Base-by-base conservation (phyloP, 352 stramenopile species). In the Pythium sp. region DNA sequence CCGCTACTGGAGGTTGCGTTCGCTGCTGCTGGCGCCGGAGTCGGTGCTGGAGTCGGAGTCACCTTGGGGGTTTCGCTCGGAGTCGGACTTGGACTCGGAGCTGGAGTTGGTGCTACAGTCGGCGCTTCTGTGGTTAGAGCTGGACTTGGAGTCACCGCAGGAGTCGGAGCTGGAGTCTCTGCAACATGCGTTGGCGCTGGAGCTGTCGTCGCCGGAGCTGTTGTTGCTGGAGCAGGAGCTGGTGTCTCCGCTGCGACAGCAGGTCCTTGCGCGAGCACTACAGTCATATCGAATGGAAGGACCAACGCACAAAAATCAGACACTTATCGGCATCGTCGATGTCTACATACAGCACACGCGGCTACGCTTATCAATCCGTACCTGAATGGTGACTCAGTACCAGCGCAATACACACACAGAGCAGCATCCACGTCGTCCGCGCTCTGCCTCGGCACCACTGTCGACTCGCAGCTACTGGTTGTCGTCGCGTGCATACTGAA, bases 231-330 rank as follows among this genome's bases (percentile, higher is more conserved):
- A 22, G 46, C 55, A 20, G 24, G 46, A 32, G 46, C 38, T 6
- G 58, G 46, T 1, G 56, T 22, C 41, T 38, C 18, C n/a, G 24
- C n/a, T 11, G n/a, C 22, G n/a, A 15, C 38, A 36, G 18, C 36
- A 2, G 55, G 53, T 5, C 62, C 57, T 38, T 70, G 65, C 5
- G 65, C 65, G n/a, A 68, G 20, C 63, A 24, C 63, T 63, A 38
- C 8, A 41, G 9, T 12, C 5, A 67, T 20, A 28, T 20, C 14
- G 15, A 58, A 26, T 1, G 9, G 12, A 51, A 18, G 6, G 6
- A 61, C 2, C 4, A 26, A 11, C 18, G 22, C 60, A 53, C 47
- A 34, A 18, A 46, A 30, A 32, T 51, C 15, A 66, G 34, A n/a
- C 46, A 26, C 7, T 49, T 15, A 49, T 49, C 43, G 15, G 15